Base-by-base conservation (phyloP, 352 stramenopile species). In the Peronospora tabacina region DNA sequence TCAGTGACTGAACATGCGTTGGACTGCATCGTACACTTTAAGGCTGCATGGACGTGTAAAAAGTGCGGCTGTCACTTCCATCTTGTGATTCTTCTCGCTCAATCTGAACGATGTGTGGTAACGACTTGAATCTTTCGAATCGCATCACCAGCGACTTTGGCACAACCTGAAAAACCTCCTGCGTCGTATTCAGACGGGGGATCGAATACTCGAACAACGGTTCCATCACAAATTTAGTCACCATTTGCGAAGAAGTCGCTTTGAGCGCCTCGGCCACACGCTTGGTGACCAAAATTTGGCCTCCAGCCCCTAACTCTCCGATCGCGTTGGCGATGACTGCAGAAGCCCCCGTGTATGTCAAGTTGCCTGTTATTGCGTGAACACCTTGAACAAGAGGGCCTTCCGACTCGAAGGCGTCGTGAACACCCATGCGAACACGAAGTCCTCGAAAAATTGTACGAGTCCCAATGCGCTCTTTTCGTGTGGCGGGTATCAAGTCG, bases 311-410 rank as follows among this genome's bases (percentile, higher is more conserved):
- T 3, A 81, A 37, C 16, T 76, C 72, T 30, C 67, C 69, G 1
- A 83, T 61, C 36, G 75, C 70, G 8, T 73, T 68, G 1, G 68
- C 69, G 22, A 83, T 78, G 17, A 74, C 57, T 24, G 75, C 66
- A 0, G 68, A 75, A 38, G 61, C 58, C 9, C 72, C 72, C 3
- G 62, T 73, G 26, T 74, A 82, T 19, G 52, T 74, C 12, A 68
- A 48, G 15, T 73, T 75, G 0, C 57, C 51, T 2, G 71, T 82
- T 33, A 82, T 66, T 0, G 43, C 62, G n/a, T 82, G 71, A 0
- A 72, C 44, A n/a, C 66, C 36, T 32, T 49, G 44, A 0, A 76
- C 46, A 0, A 76, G 33, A 7, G 49, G 28, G 32, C 67, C 67
- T 49, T 76, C 67, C 3, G 50, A 57, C 7, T 38, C 45, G 6